A percentile compares a stretch with the other conserved stretches of the same genome.
These are phyloP conservation scores for Avena insularis DNA, from an alignment of 176 grass and related monocot species.

Conservation along the genomic window DNA sequence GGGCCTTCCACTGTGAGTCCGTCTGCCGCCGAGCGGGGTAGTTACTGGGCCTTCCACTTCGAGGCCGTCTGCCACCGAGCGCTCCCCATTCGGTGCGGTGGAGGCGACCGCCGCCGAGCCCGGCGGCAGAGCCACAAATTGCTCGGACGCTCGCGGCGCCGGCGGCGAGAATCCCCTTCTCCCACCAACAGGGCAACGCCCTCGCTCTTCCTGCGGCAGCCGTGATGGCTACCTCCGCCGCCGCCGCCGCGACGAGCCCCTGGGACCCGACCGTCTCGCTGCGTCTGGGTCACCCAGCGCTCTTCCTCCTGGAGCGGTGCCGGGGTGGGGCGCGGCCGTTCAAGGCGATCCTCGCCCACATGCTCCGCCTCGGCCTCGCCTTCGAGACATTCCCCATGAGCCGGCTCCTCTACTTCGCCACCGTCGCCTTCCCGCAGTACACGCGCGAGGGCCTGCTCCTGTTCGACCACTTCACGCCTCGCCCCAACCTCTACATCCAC, in stretches of 20 bases:
- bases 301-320: conserved; percentile 62
- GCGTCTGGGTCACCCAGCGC: conserved; percentile 55
- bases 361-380: conserved; percentile 57
- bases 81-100: neutral
- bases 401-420: conserved; percentile 58
- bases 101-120: neutral
- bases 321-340: conserved; percentile 31
- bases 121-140: neutral
- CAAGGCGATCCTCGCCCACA: conserved; percentile 55
- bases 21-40: too few relatives aligned
- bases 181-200: neutral
- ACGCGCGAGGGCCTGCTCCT: conserved; percentile 46
- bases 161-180: neutral
- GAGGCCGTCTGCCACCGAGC: neutral
- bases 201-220: neutral
- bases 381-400: conserved; percentile 63
- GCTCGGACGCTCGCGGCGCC: neutral
- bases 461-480: conserved; percentile 62
- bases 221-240: conserved; percentile 5
- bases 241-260: neutral
- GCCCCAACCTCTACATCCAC: conserved; percentile 60
- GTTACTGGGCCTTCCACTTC: neutral
- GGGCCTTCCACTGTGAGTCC: too few relatives aligned
- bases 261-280: conserved; percentile 64
- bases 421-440: conserved; percentile 39